Evolutionary conservation across 2,329 filamentous ascomycete species (phyloP), one percentile per base, ranked within the genome.

Genomic region (Biscogniauxia marginata): DNA sequence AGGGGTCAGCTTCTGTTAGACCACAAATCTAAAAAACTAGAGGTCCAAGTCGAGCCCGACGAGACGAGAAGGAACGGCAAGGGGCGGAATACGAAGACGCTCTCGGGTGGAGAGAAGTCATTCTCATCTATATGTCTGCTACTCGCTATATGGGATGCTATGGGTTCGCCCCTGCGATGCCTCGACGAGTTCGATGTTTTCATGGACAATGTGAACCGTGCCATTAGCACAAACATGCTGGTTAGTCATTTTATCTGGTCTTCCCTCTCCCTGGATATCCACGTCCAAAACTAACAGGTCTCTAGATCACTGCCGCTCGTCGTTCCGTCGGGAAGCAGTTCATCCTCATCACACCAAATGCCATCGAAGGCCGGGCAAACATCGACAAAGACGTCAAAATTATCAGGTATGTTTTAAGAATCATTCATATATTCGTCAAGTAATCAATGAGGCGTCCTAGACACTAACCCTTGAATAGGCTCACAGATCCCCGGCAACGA

Each of bases 181-280:
- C 80, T 99, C 53, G 95, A 99, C 74, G 95, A 99, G 74, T 99
- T 98, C 70, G 95, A 99, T 71, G 95, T 99, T 25, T 99, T 97
- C 79, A 99, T 99, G 95, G 95, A 99, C 74, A 91, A 89, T 64
- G 91, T 98, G 57, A 99, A 99, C 73, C 86, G 95, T 58, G 91
- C 90, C 54, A 90, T 96, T 65, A 96, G 91, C 70, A 96, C 96
- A 66, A 89, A 90, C 61, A 91, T 99, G 88, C 89, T 99, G 73
- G 89, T 91, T 77, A 78, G 86, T 81, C 13, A 47, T 24, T 50
- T n/a, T 24, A n/a, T 25, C 21, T 22, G 46, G 13, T 22, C 20
- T 23, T 19, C 11, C n/a, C 18, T n/a, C 19, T 8, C 16, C 24
- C n/a, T n/a, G n/a, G n/a, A n/a, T n/a, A n/a, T n/a, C n/a, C n/a